Evolutionary conservation across 2,329 filamentous ascomycete genomes (phyloP), one percentile per base, ranked within the genome.

Genomic region (Colletotrichum tropicale): DNA sequence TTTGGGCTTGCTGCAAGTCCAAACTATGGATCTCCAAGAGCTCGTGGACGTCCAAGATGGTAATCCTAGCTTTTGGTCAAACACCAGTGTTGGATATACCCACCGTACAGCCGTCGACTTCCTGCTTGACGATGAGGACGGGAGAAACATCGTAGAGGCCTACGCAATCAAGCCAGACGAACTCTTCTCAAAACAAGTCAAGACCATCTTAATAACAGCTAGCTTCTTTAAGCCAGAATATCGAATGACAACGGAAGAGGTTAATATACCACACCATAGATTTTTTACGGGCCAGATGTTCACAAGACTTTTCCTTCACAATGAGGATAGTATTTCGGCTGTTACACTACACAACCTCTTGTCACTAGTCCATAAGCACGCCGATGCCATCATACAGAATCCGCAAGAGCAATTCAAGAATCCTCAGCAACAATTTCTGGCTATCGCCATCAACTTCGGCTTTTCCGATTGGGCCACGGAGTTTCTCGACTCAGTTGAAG

Each of bases 161-260:
- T 10, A 65, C 13, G 34, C n/a, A 5, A 6, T 18, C 5, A 24
- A 15, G 32, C 32, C 60, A 6, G 32, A 64, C 0, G 60, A 64
- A 1, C 10, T 26, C 0, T 8, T 56, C 12, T 56, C 52, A 24
- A 21, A 26, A 26, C 52, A 24, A 9, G 52, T 26, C 6, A 56
- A 26, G 12, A 4, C 21, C 2, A 26, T 24, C 4, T 56, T 56
- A 26, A 8, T 56, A 21, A 21, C 24, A 5, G 21, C 24, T 10
- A 26, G 4, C 12, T 16, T 56, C 2, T 56, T 56, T 9, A 26
- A 56, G n/a, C 24, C 38, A 43, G 18, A 43, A 10, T 18, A 43
- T 43, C 16, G 1, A 2, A 2, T 6, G 36, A 8, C 16, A 10
- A 43, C 5, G 0, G 2, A n/a, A 43, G 0, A 3, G 21, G 0